Evolutionary conservation across 306 rosid genomes (phyloP).

Genomic region (Cicer judaicum): DNA sequence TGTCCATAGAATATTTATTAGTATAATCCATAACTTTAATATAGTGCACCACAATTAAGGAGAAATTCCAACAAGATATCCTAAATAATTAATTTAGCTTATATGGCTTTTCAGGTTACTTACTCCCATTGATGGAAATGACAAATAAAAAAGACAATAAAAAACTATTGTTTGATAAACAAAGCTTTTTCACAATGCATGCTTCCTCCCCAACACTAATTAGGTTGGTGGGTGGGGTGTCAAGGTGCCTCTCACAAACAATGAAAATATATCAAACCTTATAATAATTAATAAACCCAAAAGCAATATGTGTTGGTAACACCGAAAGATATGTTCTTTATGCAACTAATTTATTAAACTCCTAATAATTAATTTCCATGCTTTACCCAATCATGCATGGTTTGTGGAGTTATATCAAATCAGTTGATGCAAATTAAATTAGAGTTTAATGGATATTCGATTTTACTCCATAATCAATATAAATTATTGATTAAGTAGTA

Average conservation of each 20-base stretch:
- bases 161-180: not conserved
- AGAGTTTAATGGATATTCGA: no score
- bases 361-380: not conserved
- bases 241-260: constrained; percentile 3
- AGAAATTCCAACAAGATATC: not conserved
- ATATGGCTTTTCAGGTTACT: constrained; percentile 25
- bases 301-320: not conserved
- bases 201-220: constrained; percentile 28
- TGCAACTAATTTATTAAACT: not conserved
- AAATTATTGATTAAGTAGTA: no score
- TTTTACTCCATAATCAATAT: no score
- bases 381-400: not conserved
- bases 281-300: not conserved
- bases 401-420: not conserved
- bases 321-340: constrained; percentile 17
- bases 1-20: no score
- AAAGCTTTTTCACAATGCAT: constrained; percentile 25
- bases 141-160: not conserved
- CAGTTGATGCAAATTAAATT: not conserved
- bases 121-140: constrained; percentile 27
- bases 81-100: not conserved
- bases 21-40: no score
- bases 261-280: not conserved
- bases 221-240: constrained; percentile 38
- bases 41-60: no score